Base-by-base conservation (phyloP, 805 yeast species). In the Hanseniaspora taiwanica region DNA sequence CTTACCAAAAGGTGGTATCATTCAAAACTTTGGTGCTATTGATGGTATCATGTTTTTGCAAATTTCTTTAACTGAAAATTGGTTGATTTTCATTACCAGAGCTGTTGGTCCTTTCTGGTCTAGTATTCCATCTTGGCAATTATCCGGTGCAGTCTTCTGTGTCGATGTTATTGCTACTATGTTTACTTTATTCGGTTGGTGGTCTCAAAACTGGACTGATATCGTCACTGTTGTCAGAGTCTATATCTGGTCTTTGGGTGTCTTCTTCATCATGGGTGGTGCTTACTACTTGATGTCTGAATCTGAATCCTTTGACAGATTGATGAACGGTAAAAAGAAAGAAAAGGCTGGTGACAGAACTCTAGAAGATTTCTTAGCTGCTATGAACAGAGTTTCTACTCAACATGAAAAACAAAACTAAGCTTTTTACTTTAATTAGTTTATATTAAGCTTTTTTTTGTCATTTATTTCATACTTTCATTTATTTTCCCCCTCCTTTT, bases 81-180 rank as follows among this genome's bases (percentile, higher is more conserved):
- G 96, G 96, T 78, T 85, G 68, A 85, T 85, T 73, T 85, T 85
- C 82, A 72, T 86, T 62, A 85, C 96, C 59, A 80, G 96, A 74
- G 94, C 95, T 62, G 81, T 76, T 65, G 96, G 96, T 73, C 95
- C 96, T 61, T 86, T 86, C 91, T 86, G 96, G 96, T 81, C 95
- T 45, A 84, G 95, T 36, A 58, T 72, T 45, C 96, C 96, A 71
- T 86, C 96, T 38, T 86, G 96, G 96, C 94, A 85, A 74, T 77
- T 85, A 69, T 54, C 91, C 56, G 94, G 94, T 71, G 96, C 96
- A 57, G 95, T 85, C 56, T 72, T 83, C 62, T 67, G 68, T 60
- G 96, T 85, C 62, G 96, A 85, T 68, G 67, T 85, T 72, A 68
- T 86, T 56, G 94, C 96, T 52, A 86, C 96, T 48, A 73, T 82